Evolutionary conservation across 331 rosid species (phyloP).

Genomic region (Malus hybrid): DNA sequence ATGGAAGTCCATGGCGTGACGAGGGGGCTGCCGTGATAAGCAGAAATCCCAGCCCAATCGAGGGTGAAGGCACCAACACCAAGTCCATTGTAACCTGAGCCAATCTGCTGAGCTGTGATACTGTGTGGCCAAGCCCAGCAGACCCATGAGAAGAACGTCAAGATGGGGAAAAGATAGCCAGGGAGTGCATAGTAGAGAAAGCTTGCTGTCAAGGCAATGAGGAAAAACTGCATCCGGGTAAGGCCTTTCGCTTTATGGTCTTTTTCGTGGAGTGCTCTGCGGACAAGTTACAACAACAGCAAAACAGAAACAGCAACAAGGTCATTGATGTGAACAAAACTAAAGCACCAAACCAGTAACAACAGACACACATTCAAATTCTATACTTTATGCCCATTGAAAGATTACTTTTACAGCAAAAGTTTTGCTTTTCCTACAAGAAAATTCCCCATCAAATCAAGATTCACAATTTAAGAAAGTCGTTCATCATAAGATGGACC

Average conservation of each 20-base stretch:
- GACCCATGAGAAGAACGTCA: slow-evolving; percentile 94
- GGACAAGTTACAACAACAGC: neutral
- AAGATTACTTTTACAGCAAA: neutral
- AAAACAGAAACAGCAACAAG: slow-evolving; percentile 2
- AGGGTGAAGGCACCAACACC: slow-evolving; percentile 87
- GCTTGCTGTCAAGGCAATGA: slow-evolving; percentile 66
- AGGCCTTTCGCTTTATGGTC: slow-evolving; percentile 51
- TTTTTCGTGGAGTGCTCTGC: slow-evolving; percentile 94
- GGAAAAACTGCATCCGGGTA: slow-evolving; percentile 77
- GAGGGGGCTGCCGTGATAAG: slow-evolving; percentile 96
- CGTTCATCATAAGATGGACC: slow-evolving; percentile 10
- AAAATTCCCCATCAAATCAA: slow-evolving; percentile 24
- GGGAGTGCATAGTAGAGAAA: slow-evolving; percentile 81
- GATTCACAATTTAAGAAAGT: neutral
- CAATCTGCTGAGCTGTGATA: slow-evolving; percentile 92
- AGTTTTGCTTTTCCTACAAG: slow-evolving; percentile 9
- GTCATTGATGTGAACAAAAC: neutral
- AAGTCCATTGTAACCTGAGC: slow-evolving; percentile 83
- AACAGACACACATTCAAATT: neutral
- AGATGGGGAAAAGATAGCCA: slow-evolving; percentile 66
- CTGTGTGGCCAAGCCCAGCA: slow-evolving; percentile 18
- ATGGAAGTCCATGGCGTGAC: slow-evolving; percentile 87
- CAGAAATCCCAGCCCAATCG: slow-evolving; percentile 99
- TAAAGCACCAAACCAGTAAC: neutral
- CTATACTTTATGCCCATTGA: slow-evolving; percentile 11